phyloP scores from a whole-genome alignment of 169 alveolate species.

The Eimeria tenella region DNA sequence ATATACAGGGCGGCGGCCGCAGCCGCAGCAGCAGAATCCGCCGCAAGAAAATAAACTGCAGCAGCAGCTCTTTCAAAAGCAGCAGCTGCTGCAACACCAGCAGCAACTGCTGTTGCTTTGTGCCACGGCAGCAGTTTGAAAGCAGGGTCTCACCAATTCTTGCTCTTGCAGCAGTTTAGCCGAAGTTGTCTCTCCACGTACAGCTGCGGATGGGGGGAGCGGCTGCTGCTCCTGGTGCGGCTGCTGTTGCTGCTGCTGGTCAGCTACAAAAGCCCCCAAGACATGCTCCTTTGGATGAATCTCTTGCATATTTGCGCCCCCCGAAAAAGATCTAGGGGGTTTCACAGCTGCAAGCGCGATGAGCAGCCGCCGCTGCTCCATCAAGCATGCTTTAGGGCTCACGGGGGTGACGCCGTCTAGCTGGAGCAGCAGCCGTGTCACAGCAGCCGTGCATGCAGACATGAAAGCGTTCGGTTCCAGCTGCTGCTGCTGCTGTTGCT shows the following conservation, averaged over 20 bases:
- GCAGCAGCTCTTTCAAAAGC: conserved; percentile 1
- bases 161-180: conserved; percentile 30
- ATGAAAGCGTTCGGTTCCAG: background rate
- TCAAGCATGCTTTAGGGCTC: background rate
- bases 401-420: background rate
- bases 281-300: too few relatives aligned
- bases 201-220: conserved; percentile 2
- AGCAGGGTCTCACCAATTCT: background rate
- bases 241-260: background rate
- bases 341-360: background rate
- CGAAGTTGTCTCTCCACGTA: conserved; percentile 22
- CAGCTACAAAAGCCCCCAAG: background rate
- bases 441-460: conserved; percentile 6
- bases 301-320: background rate
- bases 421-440: conserved; percentile 46
- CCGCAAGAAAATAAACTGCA: background rate
- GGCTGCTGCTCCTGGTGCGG: conserved; percentile 57
- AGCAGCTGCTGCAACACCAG: conserved; percentile 11
- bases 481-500: conserved; percentile 23
- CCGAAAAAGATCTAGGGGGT: background rate
- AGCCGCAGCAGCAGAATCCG: conserved; percentile 8
- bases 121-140: background rate
- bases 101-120: background rate
- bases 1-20: background rate
- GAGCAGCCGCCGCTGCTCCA: conserved; percentile 21